A percentile compares a stretch with the other conserved stretches of the same genome.
Conservation (phyloP, 23 red algal genomes). For the Cyanidium caldarium region DNA sequence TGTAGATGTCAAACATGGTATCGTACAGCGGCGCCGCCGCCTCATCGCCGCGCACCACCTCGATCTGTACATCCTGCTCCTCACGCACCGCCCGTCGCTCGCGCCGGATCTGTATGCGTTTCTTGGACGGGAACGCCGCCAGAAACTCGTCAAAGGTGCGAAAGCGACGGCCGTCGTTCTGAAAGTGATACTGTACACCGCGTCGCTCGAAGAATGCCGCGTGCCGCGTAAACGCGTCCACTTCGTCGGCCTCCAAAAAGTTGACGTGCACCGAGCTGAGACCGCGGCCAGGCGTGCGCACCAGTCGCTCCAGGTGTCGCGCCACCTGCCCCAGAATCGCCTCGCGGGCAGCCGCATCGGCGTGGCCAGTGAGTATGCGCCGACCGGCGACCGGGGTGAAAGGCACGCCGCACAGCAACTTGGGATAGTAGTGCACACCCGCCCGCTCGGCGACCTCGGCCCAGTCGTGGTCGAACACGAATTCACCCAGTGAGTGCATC, state of each 20-base stretch:
- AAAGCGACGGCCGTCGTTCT: slow-evolving; percentile 28
- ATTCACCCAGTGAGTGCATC: slow-evolving; percentile 57
- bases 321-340: slow-evolving; percentile 34
- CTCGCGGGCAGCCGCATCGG: slow-evolving; percentile 5
- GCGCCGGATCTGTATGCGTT: slow-evolving; percentile 47
- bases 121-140: slow-evolving; percentile 47
- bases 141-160: slow-evolving; percentile 64
- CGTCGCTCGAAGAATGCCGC: slow-evolving; percentile 52
- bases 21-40: slow-evolving; percentile 16
- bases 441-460: slow-evolving; percentile 28
- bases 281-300: too few relatives aligned
- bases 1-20: slow-evolving; percentile 51
- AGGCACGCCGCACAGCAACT: slow-evolving; percentile 51
- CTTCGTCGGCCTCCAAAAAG: slow-evolving; percentile 57
- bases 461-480: slow-evolving; percentile 78
- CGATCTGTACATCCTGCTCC: slow-evolving; percentile 29
- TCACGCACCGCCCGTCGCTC: slow-evolving; percentile 50
- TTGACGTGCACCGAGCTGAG: slow-evolving; percentile 67
- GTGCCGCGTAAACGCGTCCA: slow-evolving; percentile 7
- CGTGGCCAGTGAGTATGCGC: slow-evolving; percentile 31
- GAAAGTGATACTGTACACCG: slow-evolving; percentile 58
- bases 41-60: slow-evolving; percentile 32
- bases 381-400: slow-evolving; percentile 64
- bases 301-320: neutral
- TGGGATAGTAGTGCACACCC: slow-evolving; percentile 68